Evolutionary conservation across 192 early-diverging fungal species (phyloP), one percentile per base, ranked within the genome.

Genomic region (Entomortierella parvispora): DNA sequence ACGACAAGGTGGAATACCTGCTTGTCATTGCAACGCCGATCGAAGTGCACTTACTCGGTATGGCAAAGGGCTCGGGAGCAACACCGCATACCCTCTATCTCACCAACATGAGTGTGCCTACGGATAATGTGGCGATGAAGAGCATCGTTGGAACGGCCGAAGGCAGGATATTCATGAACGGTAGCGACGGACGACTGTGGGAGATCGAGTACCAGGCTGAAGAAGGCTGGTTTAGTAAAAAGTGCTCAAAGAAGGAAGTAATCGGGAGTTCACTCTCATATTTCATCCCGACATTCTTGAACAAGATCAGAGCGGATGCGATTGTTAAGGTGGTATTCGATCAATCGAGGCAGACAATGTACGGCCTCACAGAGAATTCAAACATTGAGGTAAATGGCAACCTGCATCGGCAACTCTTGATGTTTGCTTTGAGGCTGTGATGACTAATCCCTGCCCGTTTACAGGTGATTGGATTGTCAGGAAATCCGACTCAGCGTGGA

Each of bases 161-260:
- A 42, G 97, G 97, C 22, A 84, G 97, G 5, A 91, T 99, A 33
- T 96, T 97, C 60, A 93, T 97, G 93, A 80, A 89, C 26, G 96
- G 96, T 48, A 89, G 89, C 61, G 91, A 96, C 71, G 93, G 93
- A 28, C 86, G 90, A 59, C 68, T 99, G 14, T 96, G 93, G 82
- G 97, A 99, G 81, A 82, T 99, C 37, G 82, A 82, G 31, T 99
- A 99, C 71, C 91, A 94, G 79, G 80, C 90, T 11, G 88, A 89
- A 48, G 97, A 97, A 53, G 91, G 92, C 7, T 97, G 94, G 94
- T 93, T 97, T 70, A 90, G 84, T 12, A 81, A 88, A 29, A 89
- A 89, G 55, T 92, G 93, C 57, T 83, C 84, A 18, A 94, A 94
- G 71, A 80, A 88, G 47, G 92, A 96, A 68, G 86, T 92, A 44